Conservation (phyloP, 352 stramenopile species). For the Peronospora farinosa region DNA sequence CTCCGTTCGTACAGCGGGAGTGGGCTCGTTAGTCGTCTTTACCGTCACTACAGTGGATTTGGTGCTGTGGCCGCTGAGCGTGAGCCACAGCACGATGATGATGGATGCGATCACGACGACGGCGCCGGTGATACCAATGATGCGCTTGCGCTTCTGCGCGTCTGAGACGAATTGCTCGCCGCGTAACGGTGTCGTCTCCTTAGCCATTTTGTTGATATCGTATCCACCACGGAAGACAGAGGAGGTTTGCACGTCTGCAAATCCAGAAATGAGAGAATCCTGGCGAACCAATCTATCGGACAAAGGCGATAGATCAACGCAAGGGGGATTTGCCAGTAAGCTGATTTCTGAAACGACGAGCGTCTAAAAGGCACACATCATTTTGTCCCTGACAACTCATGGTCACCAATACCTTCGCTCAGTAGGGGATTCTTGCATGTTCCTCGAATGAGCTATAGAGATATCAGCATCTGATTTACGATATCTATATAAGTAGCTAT, state of each 20-base stretch:
- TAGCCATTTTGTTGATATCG: conserved; percentile 16
- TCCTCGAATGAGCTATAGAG: too few relatives aligned
- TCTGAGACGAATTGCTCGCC: conserved; percentile 26
- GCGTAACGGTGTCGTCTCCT: conserved; percentile 25
- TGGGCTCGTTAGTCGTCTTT: conserved; percentile 19
- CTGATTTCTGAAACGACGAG: background rate
- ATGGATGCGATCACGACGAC: conserved; percentile 27
- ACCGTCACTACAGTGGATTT: conserved; percentile 22
- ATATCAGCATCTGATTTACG: too few relatives aligned
- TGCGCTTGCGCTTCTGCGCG: conserved; percentile 31
- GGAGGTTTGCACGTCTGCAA: conserved; percentile 3
- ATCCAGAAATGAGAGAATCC: conserved; percentile 19
- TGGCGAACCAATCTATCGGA: background rate
- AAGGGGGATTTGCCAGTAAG: background rate
- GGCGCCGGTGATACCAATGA: conserved; percentile 26
- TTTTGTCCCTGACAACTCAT: too few relatives aligned
- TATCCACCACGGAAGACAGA: conserved; percentile 2
- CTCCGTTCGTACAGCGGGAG: conserved; percentile 19
- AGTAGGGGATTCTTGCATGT: too few relatives aligned
- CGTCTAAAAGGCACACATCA: too few relatives aligned
- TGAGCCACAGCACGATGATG: conserved; percentile 30
- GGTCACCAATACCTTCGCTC: too few relatives aligned
- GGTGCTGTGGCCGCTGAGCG: conserved; percentile 27
- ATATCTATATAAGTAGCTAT: too few relatives aligned
- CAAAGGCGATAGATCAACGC: background rate